phyloP scores from a whole-genome alignment of 768 basidiomycete species.

The Macrolepiota albuminosa region DNA sequence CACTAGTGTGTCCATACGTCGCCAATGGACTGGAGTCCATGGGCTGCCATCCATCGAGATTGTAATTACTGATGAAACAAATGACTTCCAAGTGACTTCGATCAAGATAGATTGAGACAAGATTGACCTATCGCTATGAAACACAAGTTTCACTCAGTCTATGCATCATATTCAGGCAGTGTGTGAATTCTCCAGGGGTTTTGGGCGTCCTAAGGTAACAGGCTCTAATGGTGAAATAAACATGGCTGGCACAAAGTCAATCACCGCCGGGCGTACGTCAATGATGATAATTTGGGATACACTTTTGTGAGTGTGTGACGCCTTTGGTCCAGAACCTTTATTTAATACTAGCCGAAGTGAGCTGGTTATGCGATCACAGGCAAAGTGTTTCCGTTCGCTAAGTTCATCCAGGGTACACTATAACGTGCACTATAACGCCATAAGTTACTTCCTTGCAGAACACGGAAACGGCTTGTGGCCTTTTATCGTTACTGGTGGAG shows the following conservation, averaged over 20 bases:
- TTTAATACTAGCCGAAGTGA: neutral
- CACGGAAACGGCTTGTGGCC: neutral
- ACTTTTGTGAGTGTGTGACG: neutral
- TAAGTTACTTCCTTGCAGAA: neutral
- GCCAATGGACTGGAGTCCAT: no score
- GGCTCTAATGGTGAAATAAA: no score
- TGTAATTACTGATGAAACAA: no score
- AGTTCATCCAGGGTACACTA: neutral
- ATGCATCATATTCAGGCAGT: neutral
- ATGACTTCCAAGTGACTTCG: no score
- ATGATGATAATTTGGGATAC: neutral
- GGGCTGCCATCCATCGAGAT: no score
- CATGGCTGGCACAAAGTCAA: neutral
- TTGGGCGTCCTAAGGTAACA: neutral
- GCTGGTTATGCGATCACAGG: neutral
- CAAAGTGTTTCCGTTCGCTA: neutral
- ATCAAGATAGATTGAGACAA: neutral
- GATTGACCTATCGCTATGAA: neutral
- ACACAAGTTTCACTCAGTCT: neutral
- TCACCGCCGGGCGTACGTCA: neutral
- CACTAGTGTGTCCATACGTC: no score
- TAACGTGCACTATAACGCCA: neutral
- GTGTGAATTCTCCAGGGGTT: neutral
- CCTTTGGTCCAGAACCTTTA: neutral
- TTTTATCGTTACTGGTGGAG: neutral